These are phyloP conservation scores for Mucor plumbeus DNA, from an alignment of 371 early-diverging fungal genomes.

Conservation along the genomic window DNA sequence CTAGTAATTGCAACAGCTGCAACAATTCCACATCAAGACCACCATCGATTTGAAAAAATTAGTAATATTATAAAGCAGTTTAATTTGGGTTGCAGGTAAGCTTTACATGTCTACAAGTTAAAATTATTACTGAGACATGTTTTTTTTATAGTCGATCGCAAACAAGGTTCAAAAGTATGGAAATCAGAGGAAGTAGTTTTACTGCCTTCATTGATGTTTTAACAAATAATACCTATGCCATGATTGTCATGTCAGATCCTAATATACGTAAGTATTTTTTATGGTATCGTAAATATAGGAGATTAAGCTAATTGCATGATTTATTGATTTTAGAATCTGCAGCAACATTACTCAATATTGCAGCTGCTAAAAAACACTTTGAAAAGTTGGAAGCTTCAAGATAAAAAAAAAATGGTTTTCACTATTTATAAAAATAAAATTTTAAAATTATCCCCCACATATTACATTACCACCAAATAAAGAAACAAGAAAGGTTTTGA, in stretches of 20 bases:
- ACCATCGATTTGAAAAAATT: constrained; percentile 90
- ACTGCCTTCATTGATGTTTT: constrained; percentile 90
- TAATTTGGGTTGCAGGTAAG: constrained; percentile 82
- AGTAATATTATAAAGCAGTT: constrained; percentile 95
- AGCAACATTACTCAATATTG: constrained; percentile 84
- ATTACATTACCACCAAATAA: neutral
- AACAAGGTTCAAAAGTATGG: constrained; percentile 89
- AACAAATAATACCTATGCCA: constrained; percentile 93
- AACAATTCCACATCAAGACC: constrained; percentile 59
- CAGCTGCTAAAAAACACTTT: constrained; percentile 86
- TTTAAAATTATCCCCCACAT: neutral
- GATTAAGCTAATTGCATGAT: neutral
- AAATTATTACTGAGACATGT: neutral
- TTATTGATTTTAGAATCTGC: constrained; percentile 68
- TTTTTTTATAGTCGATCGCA: constrained; percentile 59
- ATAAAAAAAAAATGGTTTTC: constrained; percentile 7
- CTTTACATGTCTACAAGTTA: neutral
- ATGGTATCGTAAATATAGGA: neutral
- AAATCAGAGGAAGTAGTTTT: constrained; percentile 81
- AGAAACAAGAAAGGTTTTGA: neutral
- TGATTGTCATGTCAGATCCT: constrained; percentile 92
- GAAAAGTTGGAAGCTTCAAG: constrained; percentile 72
- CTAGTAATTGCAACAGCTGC: constrained; percentile 88
- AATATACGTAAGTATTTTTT: constrained; percentile 78
- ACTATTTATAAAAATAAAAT: neutral